These are phyloP conservation scores for Allomyces javanicus DNA, from an alignment of 192 early-diverging fungal species.

Conservation along the genomic window DNA sequence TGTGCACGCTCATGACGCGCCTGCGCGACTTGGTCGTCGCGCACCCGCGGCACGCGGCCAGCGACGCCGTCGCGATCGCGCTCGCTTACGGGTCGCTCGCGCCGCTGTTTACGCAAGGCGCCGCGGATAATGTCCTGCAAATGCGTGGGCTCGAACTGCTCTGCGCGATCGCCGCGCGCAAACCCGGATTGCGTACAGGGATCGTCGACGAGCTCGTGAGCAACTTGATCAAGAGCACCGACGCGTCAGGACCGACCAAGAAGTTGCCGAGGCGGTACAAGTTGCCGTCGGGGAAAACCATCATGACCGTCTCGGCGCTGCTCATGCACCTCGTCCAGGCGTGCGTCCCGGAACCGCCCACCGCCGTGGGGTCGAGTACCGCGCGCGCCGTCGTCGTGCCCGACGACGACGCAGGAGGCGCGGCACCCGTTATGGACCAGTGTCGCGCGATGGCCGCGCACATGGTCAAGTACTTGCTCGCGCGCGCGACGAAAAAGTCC, in stretches of 20 bases:
- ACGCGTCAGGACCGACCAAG: too few relatives aligned
- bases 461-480: not conserved
- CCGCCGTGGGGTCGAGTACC: too few relatives aligned
- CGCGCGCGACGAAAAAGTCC: not conserved
- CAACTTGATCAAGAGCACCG: too few relatives aligned
- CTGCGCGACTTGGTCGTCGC: not conserved
- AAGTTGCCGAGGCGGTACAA: too few relatives aligned
- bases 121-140: not conserved
- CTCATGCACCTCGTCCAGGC: not conserved
- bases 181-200: too few relatives aligned
- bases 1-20: not conserved
- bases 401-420: not conserved
- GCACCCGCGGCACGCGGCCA: not conserved
- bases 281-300: not conserved
- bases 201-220: too few relatives aligned
- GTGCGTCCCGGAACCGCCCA: too few relatives aligned
- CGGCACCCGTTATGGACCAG: not conserved
- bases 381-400: not conserved
- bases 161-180: too few relatives aligned
- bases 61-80: not conserved
- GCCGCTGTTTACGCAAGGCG: not conserved
- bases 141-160: not conserved
- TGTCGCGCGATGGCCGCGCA: not conserved
- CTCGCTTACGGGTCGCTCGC: not conserved
- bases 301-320: not conserved